phyloP scores from a whole-genome alignment of 2,329 filamentous ascomycete species.

The Exophiala sideris region DNA sequence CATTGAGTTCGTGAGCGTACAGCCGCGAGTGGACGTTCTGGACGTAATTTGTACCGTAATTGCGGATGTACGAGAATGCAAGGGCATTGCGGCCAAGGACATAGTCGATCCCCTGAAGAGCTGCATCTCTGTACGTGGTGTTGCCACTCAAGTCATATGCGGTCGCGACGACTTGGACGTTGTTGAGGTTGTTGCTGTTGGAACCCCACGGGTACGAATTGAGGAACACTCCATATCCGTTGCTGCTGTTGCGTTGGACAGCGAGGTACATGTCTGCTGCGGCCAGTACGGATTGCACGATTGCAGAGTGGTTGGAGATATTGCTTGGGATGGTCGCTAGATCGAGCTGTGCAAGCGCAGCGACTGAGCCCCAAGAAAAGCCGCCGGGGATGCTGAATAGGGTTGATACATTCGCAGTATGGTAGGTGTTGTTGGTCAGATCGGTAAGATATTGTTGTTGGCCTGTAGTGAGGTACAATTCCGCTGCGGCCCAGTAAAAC shows the following conservation, averaged over 20 bases:
- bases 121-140: constrained; percentile 1
- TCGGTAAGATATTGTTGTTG: constrained; percentile 1
- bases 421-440: constrained; percentile 1
- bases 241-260: background rate
- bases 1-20: constrained; percentile 1
- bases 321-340: constrained; percentile 1
- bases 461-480: constrained; percentile 3
- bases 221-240: constrained; percentile 1
- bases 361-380: constrained; percentile 3
- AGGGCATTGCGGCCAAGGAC: constrained; percentile 4
- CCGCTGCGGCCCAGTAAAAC: constrained; percentile 5
- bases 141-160: constrained; percentile 2
- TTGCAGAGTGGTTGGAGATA: background rate
- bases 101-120: constrained; percentile 1
- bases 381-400: constrained; percentile 1
- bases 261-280: constrained; percentile 6
- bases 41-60: background rate
- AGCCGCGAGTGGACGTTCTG: background rate
- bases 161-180: constrained; percentile 1
- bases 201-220: constrained; percentile 3
- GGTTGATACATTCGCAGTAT: background rate
- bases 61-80: constrained; percentile 2
- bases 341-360: background rate
- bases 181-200: constrained; percentile 1
- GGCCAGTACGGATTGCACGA: background rate